These are phyloP conservation scores for Basidiobolus meristosporus DNA, from an alignment of 371 early-diverging fungal genomes.

Conservation along the genomic window DNA sequence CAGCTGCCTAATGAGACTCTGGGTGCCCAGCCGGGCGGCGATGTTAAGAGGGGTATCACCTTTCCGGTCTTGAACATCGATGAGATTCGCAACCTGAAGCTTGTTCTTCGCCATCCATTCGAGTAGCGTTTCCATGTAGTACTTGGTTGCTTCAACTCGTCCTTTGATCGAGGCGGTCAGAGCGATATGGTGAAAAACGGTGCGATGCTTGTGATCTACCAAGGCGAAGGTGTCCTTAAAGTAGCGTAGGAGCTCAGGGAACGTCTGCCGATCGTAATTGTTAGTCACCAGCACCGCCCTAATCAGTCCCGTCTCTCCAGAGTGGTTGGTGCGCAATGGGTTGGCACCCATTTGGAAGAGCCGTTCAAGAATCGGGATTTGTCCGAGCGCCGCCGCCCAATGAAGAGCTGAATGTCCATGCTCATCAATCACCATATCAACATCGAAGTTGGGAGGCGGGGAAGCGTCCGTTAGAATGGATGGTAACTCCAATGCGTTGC, in stretches of 20 bases:
- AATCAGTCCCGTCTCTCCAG: slow-evolving; percentile 80
- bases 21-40: slow-evolving; percentile 56
- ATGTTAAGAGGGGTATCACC: slow-evolving; percentile 86
- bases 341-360: slow-evolving; percentile 62
- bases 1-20: slow-evolving; percentile 40
- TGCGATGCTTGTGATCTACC: slow-evolving; percentile 62
- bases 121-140: slow-evolving; percentile 74
- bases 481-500: slow-evolving; percentile 21
- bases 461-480: slow-evolving; percentile 18
- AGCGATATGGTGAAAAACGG: slow-evolving; percentile 87
- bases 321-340: slow-evolving; percentile 44
- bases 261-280: slow-evolving; percentile 68
- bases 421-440: slow-evolving; percentile 77
- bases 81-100: slow-evolving; percentile 11
- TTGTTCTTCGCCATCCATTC: slow-evolving; percentile 31
- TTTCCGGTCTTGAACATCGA: slow-evolving; percentile 46
- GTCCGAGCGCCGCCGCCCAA: slow-evolving; percentile 89
- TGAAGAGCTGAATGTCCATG: slow-evolving; percentile 87
- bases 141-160: slow-evolving; percentile 52
- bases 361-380: slow-evolving; percentile 47
- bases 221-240: slow-evolving; percentile 56
- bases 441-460: slow-evolving; percentile 41
- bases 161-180: slow-evolving; percentile 52
- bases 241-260: slow-evolving; percentile 50
- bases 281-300: slow-evolving; percentile 76